phyloP scores from a whole-genome alignment of 148 eudicot genomes.

The Diospyros kaki region DNA sequence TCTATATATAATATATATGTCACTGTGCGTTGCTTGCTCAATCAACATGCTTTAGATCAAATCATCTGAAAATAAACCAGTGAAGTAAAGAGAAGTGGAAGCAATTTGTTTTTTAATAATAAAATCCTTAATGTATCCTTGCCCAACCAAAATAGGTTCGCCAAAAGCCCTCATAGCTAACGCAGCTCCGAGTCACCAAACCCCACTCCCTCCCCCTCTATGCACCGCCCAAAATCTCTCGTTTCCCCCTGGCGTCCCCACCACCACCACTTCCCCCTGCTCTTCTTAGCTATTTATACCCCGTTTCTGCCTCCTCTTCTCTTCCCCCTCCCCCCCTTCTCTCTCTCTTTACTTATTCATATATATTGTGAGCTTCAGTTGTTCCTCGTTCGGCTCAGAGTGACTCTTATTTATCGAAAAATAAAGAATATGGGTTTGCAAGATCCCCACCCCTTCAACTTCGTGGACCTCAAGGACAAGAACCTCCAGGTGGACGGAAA shows the following conservation, averaged over 20 bases:
- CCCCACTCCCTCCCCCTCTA: not conserved
- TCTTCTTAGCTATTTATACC: not conserved
- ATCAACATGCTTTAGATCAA: too few relatives aligned
- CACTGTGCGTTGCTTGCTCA: too few relatives aligned
- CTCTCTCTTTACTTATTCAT: not conserved
- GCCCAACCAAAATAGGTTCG: not conserved
- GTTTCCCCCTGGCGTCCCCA: not conserved
- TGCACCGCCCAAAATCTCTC: not conserved
- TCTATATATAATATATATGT: too few relatives aligned
- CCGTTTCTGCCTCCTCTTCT: too few relatives aligned
- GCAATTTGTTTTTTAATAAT: not conserved
- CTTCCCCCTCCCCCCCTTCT: not conserved
- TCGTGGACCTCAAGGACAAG: slow-evolving; percentile 9
- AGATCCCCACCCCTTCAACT: slow-evolving; percentile 21
- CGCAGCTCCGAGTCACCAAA: not conserved
- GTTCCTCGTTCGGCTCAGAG: too few relatives aligned
- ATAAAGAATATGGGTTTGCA: slow-evolving; percentile 6
- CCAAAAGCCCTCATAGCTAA: not conserved
- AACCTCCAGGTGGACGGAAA: slow-evolving; percentile 13
- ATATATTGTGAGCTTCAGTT: not conserved
- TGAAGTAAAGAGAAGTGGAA: too few relatives aligned
- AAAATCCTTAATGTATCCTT: not conserved
- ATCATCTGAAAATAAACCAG: too few relatives aligned
- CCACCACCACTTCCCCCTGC: not conserved
- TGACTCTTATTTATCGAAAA: not conserved